A percentile compares a stretch with the other conserved stretches of the same genome.
phyloP scores from a whole-genome alignment of 441 rosid genomes.

The Erysimum cheiri region DNA sequence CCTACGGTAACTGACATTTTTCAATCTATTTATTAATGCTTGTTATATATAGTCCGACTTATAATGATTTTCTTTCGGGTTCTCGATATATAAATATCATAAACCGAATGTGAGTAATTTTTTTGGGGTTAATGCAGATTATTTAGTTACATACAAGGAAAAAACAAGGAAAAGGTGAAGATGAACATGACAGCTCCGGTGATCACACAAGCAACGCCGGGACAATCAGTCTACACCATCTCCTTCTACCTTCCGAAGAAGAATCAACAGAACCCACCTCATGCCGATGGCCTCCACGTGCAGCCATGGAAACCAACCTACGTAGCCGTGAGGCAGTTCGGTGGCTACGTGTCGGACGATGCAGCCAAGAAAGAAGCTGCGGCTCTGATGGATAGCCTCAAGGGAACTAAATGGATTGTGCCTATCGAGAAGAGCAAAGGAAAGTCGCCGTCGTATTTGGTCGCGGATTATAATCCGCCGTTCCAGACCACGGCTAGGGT shows the following conservation, averaged over 20 bases:
- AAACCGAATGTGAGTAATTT: not conserved
- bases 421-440: constrained; percentile 36
- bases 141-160: constrained; percentile 38
- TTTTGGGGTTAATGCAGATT: constrained; percentile 30
- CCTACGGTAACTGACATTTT: constrained; percentile 30
- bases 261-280: constrained; percentile 35
- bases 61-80: not conserved
- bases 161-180: constrained; percentile 30
- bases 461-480: constrained; percentile 37
- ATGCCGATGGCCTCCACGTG: constrained; percentile 24
- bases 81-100: no score
- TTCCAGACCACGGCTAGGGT: constrained; percentile 30
- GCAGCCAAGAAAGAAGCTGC: constrained; percentile 30
- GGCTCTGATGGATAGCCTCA: constrained; percentile 34
- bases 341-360: constrained; percentile 28
- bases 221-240: constrained; percentile 29
- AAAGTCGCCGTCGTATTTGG: constrained; percentile 36
- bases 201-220: constrained; percentile 33
- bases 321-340: constrained; percentile 36
- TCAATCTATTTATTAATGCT: not conserved
- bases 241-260: constrained; percentile 32
- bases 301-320: constrained; percentile 31
- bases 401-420: constrained; percentile 8
- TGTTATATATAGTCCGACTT: not conserved
- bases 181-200: constrained; percentile 44